Conservation (phyloP, 495 filamentous ascomycete species). For the Penicillium odoratum region DNA sequence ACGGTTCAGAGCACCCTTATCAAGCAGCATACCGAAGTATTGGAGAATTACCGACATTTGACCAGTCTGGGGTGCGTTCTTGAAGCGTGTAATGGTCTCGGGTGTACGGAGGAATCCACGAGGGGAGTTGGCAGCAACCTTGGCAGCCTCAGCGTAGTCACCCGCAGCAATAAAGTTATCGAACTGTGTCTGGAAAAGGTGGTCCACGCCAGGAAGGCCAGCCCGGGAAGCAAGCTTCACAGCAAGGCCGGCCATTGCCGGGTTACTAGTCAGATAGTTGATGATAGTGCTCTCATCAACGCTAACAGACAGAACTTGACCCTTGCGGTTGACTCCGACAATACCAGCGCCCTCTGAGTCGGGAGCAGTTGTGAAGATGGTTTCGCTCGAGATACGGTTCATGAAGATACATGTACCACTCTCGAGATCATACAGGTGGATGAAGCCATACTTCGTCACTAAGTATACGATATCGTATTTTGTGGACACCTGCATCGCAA, state of each 20-base stretch:
- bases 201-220: constrained; percentile 91
- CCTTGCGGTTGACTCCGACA: constrained; percentile 95
- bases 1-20: constrained; percentile 89
- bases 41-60: constrained; percentile 92
- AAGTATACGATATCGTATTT: constrained; percentile 96
- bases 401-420: constrained; percentile 98
- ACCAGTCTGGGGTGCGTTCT: constrained; percentile 69
- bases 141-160: constrained; percentile 85
- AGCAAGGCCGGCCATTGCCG: constrained; percentile 84
- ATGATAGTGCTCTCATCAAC: constrained; percentile 90
- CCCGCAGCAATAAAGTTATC: constrained; percentile 75
- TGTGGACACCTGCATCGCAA: constrained; percentile 94
- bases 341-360: constrained; percentile 85
- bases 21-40: constrained; percentile 95
- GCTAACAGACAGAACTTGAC: constrained; percentile 90
- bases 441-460: constrained; percentile 98
- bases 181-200: constrained; percentile 91
- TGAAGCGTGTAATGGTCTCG: constrained; percentile 93
- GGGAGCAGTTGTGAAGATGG: constrained; percentile 89
- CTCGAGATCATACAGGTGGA: constrained; percentile 97
- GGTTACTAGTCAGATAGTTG: constrained; percentile 91
- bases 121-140: constrained; percentile 93
- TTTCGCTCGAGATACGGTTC: constrained; percentile 99
- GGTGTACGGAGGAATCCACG: constrained; percentile 91
- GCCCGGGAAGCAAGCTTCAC: constrained; percentile 94